Base-by-base conservation (phyloP, 2,329 filamentous ascomycete species). In the Aspergillus udagawae region DNA sequence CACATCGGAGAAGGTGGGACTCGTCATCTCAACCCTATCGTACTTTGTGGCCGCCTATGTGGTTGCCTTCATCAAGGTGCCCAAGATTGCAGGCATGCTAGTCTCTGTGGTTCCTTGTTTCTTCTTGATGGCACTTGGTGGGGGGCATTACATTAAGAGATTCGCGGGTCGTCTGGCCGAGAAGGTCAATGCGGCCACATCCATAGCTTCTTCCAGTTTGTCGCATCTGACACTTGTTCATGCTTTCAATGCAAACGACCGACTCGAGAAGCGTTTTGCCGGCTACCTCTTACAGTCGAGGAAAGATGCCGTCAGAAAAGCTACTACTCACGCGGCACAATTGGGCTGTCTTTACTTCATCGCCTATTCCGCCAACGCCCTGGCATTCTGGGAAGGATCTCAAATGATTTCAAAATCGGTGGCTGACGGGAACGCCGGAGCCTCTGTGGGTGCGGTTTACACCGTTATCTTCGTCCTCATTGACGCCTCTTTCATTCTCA, bases 1-100 rank as follows among this genome's bases (percentile, higher is more conserved):
- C 8, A 88, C 86, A 0, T 86, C 83, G 2, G 87, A 89, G 70
- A 90, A 90, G 69, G 86, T 88, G 14, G 86, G 86, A 49, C 80
- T 88, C 29, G 82, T 83, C 60, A 78, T 90, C 10, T 79, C 81
- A 27, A 85, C 81, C 48, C 70, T 83, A 17, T 84, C 84, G 1
- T 90, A 88, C 70, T 89, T 89, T 65, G 70, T 88, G 55, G 83
- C 86, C 0, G 82, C 86, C 4, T 89, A 87, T 61, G 76, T 86
- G 6, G 82, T 89, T 17, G 85, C 85, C 1, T 89, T 89, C 62
- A 82, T 85, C 68, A 85, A 86, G 65, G 80, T 87, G 60, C 76
- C 83, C 7, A 77, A 78, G 52, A 79, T 90, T 14, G 85, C 87
- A 0, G 85, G 78, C 3, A 88, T 89, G 71, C 77, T 90, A 51